Conservation (phyloP, 345 rosid species). For the Theobroma cacao region DNA sequence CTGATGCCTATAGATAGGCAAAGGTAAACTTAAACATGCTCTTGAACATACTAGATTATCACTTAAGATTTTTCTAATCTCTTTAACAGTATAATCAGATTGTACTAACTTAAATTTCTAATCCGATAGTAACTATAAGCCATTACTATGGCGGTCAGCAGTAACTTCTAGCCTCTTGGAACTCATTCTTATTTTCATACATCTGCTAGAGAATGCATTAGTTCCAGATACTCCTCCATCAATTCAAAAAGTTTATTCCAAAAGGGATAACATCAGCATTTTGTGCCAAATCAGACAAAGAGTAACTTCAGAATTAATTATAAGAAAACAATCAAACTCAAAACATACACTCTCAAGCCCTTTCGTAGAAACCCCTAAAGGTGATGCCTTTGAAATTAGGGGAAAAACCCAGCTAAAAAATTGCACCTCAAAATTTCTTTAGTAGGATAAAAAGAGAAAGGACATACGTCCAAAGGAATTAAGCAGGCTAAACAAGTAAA, state of each 20-base stretch:
- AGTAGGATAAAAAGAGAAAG: not conserved
- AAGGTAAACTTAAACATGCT: not conserved
- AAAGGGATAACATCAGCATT: not conserved
- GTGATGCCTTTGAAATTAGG: not conserved
- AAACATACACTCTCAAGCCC: not conserved
- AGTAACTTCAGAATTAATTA: not conserved
- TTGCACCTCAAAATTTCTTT: not conserved
- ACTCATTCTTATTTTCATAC: not conserved
- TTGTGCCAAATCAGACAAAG: not conserved
- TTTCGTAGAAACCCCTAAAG: not conserved
- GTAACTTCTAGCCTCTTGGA: not conserved
- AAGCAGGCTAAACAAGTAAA: not conserved
- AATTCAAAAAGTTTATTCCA: not conserved
- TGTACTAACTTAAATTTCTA: not conserved
- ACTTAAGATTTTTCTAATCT: not conserved
- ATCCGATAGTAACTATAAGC: not conserved
- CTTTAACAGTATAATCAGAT: not conserved
- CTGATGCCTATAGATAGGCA: not conserved
- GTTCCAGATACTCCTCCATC: not conserved
- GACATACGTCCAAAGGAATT: conserved; percentile 2
- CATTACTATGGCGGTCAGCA: not conserved
- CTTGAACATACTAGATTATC: not conserved
- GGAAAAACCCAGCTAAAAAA: not conserved
- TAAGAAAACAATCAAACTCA: not conserved
- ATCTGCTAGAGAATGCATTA: not conserved